Percentiles rank a stretch among this genome's conserved stretches.
Conservation (phyloP, 305 asterid genomes). For the Rubia peregrina region DNA sequence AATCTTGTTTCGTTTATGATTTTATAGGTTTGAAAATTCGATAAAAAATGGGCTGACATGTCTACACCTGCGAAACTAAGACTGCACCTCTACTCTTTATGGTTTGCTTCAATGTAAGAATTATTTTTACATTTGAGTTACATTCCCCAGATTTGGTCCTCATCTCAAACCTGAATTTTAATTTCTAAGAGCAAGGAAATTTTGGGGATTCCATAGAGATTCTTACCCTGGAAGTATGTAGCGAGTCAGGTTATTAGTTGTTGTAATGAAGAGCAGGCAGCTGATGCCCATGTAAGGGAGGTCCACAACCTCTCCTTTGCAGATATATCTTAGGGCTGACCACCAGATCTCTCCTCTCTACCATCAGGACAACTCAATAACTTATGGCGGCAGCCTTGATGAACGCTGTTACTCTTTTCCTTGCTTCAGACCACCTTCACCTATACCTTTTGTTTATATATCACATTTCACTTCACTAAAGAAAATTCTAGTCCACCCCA, state of each 20-base stretch:
- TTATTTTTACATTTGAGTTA: background rate
- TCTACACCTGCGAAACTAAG: background rate
- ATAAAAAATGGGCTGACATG: background rate
- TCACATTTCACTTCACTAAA: background rate
- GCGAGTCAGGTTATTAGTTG: background rate
- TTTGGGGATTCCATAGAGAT: background rate
- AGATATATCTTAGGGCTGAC: background rate
- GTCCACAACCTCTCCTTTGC: background rate
- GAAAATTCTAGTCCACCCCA: background rate
- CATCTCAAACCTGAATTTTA: background rate
- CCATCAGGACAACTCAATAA: background rate
- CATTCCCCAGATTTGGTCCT: background rate
- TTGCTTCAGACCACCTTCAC: background rate
- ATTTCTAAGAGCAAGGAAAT: background rate
- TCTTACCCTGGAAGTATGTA: background rate
- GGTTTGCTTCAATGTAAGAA: background rate
- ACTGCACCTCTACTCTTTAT: background rate
- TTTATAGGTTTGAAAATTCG: background rate
- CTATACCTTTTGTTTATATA: background rate
- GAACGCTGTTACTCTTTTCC: background rate
- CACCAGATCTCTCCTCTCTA: background rate
- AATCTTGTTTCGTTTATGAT: background rate
- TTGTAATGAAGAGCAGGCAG: background rate
- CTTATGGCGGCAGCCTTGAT: background rate
- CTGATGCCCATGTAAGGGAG: background rate